Evolutionary conservation across 2,329 filamentous ascomycete species (phyloP).

Genomic region (Ilyonectria destructans): DNA sequence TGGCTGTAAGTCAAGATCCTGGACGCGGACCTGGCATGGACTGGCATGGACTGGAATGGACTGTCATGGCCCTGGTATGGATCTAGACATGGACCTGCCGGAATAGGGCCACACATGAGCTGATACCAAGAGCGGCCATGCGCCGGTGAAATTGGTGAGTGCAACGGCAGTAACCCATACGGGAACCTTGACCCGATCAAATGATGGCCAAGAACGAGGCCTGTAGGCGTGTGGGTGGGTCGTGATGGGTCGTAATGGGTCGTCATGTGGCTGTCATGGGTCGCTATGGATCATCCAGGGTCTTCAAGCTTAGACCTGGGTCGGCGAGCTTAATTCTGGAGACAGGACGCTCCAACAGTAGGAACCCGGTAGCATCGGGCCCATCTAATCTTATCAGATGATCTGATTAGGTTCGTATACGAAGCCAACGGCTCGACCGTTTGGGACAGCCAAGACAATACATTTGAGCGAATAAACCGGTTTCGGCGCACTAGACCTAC

Average conservation of each 20-base stretch:
- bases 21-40: not conserved
- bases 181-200: not conserved
- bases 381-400: conserved; percentile 46
- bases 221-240: conserved; percentile 1
- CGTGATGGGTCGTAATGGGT: not conserved
- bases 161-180: not conserved
- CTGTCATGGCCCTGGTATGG: too few species aligned
- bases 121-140: not conserved
- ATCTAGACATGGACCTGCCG: not conserved
- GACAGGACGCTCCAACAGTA: not conserved
- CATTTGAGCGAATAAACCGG: conserved; percentile 17
- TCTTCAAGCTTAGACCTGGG: not conserved
- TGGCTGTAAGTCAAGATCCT: not conserved
- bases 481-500: conserved; percentile 6
- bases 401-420: conserved; percentile 41
- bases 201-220: not conserved
- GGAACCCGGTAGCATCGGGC: not conserved
- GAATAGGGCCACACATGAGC: not conserved
- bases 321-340: conserved; percentile 30
- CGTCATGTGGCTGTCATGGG: not conserved
- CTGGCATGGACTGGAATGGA: too few species aligned
- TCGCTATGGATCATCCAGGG: not conserved
- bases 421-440: not conserved
- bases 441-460: conserved; percentile 3
- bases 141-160: conserved; percentile 4